Conservation (phyloP, 345 rosid species). For the Combretum micranthum region DNA sequence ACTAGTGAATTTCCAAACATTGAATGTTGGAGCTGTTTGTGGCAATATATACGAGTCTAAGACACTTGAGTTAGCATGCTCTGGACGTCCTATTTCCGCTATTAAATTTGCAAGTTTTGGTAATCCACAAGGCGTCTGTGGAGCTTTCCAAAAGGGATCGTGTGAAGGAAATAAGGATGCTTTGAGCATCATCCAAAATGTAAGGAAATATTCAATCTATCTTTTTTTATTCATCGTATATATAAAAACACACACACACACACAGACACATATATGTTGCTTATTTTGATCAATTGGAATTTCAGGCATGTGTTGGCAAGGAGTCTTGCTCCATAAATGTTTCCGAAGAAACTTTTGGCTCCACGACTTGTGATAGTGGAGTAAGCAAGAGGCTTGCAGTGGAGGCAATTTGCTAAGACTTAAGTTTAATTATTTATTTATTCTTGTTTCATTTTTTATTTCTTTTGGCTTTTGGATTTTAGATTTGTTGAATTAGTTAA, state of each 20-base stretch:
- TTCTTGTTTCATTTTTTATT: no score
- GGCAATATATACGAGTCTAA: slow-evolving; percentile 21
- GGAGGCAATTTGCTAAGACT: slow-evolving; percentile 18
- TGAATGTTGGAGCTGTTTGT: slow-evolving; percentile 22
- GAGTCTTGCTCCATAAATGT: slow-evolving; percentile 17
- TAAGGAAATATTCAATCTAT: background rate
- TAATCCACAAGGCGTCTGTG: slow-evolving; percentile 23
- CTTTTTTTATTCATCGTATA: background rate
- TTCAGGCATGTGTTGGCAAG: slow-evolving; percentile 30
- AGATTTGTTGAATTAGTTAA: no score
- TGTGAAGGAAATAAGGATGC: slow-evolving; percentile 9
- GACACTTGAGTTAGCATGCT: slow-evolving; percentile 29
- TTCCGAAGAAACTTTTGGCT: slow-evolving; percentile 21
- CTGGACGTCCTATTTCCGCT: slow-evolving; percentile 13
- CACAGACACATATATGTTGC: no score
- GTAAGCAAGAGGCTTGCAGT: slow-evolving; percentile 20
- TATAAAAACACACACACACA: no score
- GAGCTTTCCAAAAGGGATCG: slow-evolving; percentile 13
- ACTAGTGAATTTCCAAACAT: slow-evolving; percentile 19
- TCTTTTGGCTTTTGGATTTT: no score
- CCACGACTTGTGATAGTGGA: slow-evolving; percentile 3
- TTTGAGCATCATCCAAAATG: background rate
- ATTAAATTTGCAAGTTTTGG: slow-evolving; percentile 42
- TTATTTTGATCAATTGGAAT: background rate
- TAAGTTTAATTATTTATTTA: background rate